phyloP scores from a whole-genome alignment of 139 green algal species.

The Picochlorum sp. region DNA sequence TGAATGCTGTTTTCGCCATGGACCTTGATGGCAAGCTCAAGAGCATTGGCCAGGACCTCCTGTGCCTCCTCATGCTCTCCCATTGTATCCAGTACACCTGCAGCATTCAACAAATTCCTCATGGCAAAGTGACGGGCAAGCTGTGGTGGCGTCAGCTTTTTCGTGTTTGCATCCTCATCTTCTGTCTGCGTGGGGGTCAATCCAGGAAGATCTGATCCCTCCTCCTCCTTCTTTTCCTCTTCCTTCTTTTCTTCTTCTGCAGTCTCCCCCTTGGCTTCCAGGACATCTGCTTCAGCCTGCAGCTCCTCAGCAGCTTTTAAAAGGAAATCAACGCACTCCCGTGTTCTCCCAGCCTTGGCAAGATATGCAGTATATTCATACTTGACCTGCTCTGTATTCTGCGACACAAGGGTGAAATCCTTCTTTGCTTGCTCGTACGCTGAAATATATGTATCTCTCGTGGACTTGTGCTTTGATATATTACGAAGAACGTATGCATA shows the following conservation, averaged over 20 bases:
- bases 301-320: slow-evolving; percentile 9
- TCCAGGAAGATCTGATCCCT: neutral
- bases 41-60: slow-evolving; percentile 8
- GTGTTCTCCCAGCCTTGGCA: slow-evolving; percentile 9
- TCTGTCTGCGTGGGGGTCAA: neutral
- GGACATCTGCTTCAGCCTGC: slow-evolving; percentile 4
- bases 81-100: slow-evolving; percentile 22
- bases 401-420: slow-evolving; percentile 10
- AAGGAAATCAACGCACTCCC: slow-evolving; percentile 14
- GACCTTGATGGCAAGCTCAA: slow-evolving; percentile 14
- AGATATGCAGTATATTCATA: slow-evolving; percentile 25
- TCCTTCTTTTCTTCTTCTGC: slow-evolving; percentile 9
- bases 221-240: slow-evolving; percentile 4
- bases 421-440: slow-evolving; percentile 16
- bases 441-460: slow-evolving; percentile 7
- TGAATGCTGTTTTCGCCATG: slow-evolving; percentile 17
- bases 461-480: slow-evolving; percentile 6
- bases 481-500: slow-evolving; percentile 24
- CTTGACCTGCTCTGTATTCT: slow-evolving; percentile 27
- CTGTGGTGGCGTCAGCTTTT: slow-evolving; percentile 1
- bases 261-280: neutral
- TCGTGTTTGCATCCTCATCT: neutral
- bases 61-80: slow-evolving; percentile 14
- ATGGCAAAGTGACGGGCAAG: slow-evolving; percentile 25
- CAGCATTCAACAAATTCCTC: slow-evolving; percentile 28